phyloP scores from a whole-genome alignment of 345 rosid species.

The Dimocarpus longan region DNA sequence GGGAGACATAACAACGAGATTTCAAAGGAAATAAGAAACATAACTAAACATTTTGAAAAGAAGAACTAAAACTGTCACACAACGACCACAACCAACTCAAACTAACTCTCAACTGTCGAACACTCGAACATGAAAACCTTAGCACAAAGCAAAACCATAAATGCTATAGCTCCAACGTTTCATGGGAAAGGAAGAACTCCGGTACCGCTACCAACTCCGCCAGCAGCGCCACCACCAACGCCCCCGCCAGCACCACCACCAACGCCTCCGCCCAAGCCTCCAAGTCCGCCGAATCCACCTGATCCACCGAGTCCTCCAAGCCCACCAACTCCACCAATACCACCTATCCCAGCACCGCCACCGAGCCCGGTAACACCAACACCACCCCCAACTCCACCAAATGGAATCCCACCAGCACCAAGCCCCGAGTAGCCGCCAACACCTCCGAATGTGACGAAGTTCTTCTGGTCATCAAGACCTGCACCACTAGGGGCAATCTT shows the following conservation, averaged over 20 bases:
- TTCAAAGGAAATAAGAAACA: neutral
- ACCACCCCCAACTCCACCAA: constrained; percentile 53
- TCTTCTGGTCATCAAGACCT: constrained; percentile 70
- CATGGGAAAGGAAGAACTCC: constrained; percentile 51
- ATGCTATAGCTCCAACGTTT: constrained; percentile 1
- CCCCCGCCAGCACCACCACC: constrained; percentile 41
- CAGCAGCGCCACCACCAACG: constrained; percentile 16
- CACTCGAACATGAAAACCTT: neutral
- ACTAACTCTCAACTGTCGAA: neutral
- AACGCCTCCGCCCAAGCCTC: constrained; percentile 27
- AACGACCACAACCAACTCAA: neutral
- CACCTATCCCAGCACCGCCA: constrained; percentile 38
- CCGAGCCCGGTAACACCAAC: constrained; percentile 53
- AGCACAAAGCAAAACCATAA: neutral
- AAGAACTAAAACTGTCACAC: neutral
- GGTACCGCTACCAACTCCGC: constrained; percentile 18
- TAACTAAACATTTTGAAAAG: neutral
- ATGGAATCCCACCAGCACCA: constrained; percentile 55
- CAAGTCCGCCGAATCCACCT: constrained; percentile 31
- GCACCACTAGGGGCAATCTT: constrained; percentile 38
- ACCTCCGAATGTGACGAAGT: constrained; percentile 67
- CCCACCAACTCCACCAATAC: constrained; percentile 31
- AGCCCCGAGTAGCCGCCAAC: constrained; percentile 60
- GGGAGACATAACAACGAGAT: neutral
- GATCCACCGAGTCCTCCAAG: constrained; percentile 34